Evolutionary conservation across 2,329 filamentous ascomycete genomes (phyloP).

Genomic region (Cladosporium sp.): DNA sequence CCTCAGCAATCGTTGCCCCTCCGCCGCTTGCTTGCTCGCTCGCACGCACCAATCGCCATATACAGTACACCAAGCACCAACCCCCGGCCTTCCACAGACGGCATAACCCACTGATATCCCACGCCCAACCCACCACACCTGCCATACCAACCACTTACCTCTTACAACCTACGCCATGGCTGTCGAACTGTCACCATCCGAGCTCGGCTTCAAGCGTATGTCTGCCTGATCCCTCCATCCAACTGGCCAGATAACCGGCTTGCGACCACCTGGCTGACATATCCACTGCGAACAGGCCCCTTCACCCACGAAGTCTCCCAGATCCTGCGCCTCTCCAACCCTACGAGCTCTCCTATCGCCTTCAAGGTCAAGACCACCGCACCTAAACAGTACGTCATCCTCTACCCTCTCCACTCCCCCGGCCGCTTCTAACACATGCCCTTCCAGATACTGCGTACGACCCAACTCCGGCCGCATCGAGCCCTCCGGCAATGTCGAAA

Average conservation of each 20-base stretch:
- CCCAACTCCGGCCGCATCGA: slow-evolving; percentile 97
- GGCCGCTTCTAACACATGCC: background rate
- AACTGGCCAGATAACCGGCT: slow-evolving; percentile 10
- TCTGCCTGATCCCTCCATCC: slow-evolving; percentile 26
- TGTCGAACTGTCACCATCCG: slow-evolving; percentile 85
- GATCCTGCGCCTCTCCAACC: slow-evolving; percentile 59
- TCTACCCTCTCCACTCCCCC: background rate
- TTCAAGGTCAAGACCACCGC: slow-evolving; percentile 97
- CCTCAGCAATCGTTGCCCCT: slow-evolving; percentile 11
- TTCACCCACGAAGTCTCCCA: slow-evolving; percentile 66
- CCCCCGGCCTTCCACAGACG: background rate
- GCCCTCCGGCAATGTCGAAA: slow-evolving; percentile 83
- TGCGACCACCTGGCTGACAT: slow-evolving; percentile 8
- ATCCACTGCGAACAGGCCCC: slow-evolving; percentile 49
- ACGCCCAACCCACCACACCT: slow-evolving; percentile 5
- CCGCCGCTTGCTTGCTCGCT: background rate
- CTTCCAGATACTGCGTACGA: slow-evolving; percentile 85
- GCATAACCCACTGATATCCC: background rate
- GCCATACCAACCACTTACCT: slow-evolving; percentile 9
- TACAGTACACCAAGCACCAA: background rate
- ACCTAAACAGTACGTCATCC: slow-evolving; percentile 83
- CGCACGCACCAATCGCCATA: slow-evolving; percentile 15
- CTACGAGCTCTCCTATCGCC: slow-evolving; percentile 58
- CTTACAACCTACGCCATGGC: slow-evolving; percentile 65
- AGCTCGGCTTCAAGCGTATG: slow-evolving; percentile 92